These are phyloP conservation scores for Sugiyamaella pinicola DNA, from an alignment of 1,139 yeast species.

Conservation along the genomic window DNA sequence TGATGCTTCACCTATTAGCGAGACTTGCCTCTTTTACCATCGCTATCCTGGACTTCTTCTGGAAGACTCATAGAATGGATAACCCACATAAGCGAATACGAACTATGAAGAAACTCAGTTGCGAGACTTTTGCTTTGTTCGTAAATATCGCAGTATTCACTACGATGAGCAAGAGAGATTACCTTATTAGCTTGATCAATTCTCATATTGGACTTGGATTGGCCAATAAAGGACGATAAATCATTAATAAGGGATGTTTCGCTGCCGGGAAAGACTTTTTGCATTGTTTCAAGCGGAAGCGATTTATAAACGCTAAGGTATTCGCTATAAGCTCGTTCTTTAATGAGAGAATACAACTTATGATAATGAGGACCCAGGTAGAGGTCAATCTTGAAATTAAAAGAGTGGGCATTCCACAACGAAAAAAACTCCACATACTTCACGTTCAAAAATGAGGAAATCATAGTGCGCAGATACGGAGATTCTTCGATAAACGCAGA, in stretches of 20 bases:
- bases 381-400: conserved; percentile 29
- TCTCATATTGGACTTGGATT: conserved; percentile 14
- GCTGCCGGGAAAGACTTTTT: neutral
- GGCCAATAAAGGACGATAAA: conserved; percentile 12
- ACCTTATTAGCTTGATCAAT: conserved; percentile 7
- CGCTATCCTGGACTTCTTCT: neutral
- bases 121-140: conserved; percentile 5
- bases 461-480: conserved; percentile 24
- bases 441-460: conserved; percentile 23
- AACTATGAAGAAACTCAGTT: conserved; percentile 8
- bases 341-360: conserved; percentile 23
- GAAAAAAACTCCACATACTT: conserved; percentile 26
- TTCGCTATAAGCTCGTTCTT: conserved; percentile 31
- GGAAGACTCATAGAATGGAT: conserved; percentile 8
- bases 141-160: conserved; percentile 4
- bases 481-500: conserved; percentile 58
- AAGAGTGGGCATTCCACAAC: conserved; percentile 26
- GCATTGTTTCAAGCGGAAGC: conserved; percentile 25
- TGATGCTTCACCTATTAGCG: neutral
- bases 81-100: conserved; percentile 15
- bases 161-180: conserved; percentile 1
- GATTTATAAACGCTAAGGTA: conserved; percentile 31
- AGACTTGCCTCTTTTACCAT: neutral
- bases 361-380: conserved; percentile 26
- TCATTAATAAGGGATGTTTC: neutral